Evolutionary conservation across 768 basidiomycete species (phyloP), one percentile per base, ranked within the genome.

Genomic region (Mycena metata): DNA sequence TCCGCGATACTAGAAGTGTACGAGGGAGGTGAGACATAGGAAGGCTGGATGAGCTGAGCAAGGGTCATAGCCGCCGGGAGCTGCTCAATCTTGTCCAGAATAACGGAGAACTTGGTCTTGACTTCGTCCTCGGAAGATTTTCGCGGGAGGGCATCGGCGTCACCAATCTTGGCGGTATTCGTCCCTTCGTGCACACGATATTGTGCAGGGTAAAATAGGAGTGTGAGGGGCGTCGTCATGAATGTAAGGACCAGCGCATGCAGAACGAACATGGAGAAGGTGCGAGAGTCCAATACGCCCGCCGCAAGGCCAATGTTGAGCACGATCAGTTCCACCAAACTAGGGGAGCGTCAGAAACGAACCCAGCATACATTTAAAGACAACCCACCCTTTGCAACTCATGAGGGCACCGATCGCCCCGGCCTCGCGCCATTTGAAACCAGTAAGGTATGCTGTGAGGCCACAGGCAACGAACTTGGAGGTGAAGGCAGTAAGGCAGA

Each of bases 231-330:
- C 0, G 95, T 96, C 5, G 94, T 95, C 64, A 94, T 86, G 81
- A 93, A 90, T 0, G 95, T 95, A 50, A 95, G 82, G 55, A 95
- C 80, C 46, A 95, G 80, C 6, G 92, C 90, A 52, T 90, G 88
- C 54, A 96, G 81, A 67, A 96, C 95, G 70, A 96, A 95, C 93
- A 96, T 96, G 0, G 94, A 93, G 83, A 96, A 95, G 13, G 91
- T 87, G 26, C 88, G 85, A 0, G 83, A 79, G 74, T 88, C 83
- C 51, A 92, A 83, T 62, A 93, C 89, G 15, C 80, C 79, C 3
- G 93, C 93, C 67, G 83, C 77, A 10, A 94, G 83, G 56, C 96
- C 96, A 69, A 96, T 90, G 75, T 98, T 98, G 75, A 96, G 87
- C 10, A 96, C 95, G 70, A 98, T 96, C 33, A 96, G 88, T 77